phyloP scores from a whole-genome alignment of 139 green algal genomes.

The Auxenochlorella protothecoides region DNA sequence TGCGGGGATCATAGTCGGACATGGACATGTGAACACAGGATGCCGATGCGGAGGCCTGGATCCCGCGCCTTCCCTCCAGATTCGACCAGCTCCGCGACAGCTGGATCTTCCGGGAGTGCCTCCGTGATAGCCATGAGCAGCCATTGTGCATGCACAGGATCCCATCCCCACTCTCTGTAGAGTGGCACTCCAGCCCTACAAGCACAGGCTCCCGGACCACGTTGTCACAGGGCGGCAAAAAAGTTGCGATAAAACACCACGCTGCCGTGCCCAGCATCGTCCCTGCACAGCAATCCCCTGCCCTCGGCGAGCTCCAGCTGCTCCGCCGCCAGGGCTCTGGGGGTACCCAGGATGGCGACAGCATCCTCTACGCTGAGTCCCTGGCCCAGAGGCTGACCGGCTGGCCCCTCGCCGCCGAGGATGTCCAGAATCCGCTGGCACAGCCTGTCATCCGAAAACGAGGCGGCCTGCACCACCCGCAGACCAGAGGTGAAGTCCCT shows the following conservation, averaged over 20 bases:
- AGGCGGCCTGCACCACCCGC: conserved; percentile 53
- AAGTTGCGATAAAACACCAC: conserved; percentile 85
- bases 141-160: neutral
- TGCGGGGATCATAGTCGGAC: no score
- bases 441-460: conserved; percentile 49
- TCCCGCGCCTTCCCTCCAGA: neutral
- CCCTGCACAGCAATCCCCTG: conserved; percentile 68
- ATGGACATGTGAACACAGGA: no score
- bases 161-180: neutral
- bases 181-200: no score
- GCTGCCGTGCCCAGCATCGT: conserved; percentile 71
- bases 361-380: neutral
- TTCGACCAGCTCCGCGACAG: neutral
- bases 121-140: neutral
- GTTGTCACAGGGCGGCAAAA: conserved; percentile 35
- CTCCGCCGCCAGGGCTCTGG: conserved; percentile 62
- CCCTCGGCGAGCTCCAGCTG: conserved; percentile 73
- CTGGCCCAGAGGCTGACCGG: no score
- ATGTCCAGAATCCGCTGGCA: conserved; percentile 26
- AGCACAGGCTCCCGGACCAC: neutral
- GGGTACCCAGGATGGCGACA: conserved; percentile 27
- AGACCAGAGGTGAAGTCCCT: conserved; percentile 59
- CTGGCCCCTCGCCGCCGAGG: neutral
- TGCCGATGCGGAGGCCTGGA: no score
- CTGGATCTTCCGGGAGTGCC: neutral